A percentile compares a stretch with the other conserved stretches of the same genome.
These are phyloP conservation scores for Malbranchea cinnamomea DNA, from an alignment of 2,329 filamentous ascomycete genomes.

Conservation along the genomic window DNA sequence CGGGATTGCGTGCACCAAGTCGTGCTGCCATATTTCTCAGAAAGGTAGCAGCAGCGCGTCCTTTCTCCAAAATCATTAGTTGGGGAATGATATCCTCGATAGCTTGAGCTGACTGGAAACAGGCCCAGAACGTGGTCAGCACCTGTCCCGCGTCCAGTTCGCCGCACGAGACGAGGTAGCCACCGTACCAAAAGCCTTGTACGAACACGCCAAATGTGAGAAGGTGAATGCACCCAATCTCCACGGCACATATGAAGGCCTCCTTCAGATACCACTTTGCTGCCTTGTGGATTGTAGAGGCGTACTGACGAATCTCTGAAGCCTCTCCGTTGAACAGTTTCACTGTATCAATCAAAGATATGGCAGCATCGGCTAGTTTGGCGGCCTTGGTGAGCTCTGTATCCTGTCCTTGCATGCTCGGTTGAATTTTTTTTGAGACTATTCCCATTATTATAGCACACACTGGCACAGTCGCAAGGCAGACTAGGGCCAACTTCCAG, in stretches of 20 bases:
- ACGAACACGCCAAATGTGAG: constrained; percentile 69
- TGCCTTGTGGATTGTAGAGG: constrained; percentile 40
- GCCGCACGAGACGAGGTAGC: constrained; percentile 49
- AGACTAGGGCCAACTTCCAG: constrained; percentile 70
- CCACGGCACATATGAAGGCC: constrained; percentile 52
- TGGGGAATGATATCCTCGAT: constrained; percentile 62
- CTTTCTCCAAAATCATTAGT: constrained; percentile 63
- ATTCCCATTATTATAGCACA: constrained; percentile 45
- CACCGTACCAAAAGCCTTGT: constrained; percentile 79
- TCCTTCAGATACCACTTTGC: constrained; percentile 51
- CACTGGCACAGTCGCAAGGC: constrained; percentile 57
- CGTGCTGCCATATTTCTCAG: constrained; percentile 36
- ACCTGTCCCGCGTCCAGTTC: constrained; percentile 49
- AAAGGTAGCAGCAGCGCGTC: constrained; percentile 54
- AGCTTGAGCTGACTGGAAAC: constrained; percentile 59
- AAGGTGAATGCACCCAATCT: constrained; percentile 59
- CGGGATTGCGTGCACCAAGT: constrained; percentile 8
- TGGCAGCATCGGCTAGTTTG: constrained; percentile 53
- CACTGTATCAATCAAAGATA: constrained; percentile 66
- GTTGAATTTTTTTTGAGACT: constrained; percentile 46
- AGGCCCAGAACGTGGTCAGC: constrained; percentile 73
- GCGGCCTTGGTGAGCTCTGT: constrained; percentile 52
- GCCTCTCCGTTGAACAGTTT: constrained; percentile 70
- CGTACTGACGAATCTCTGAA: constrained; percentile 54
- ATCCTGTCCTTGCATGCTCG: constrained; percentile 55